Evolutionary conservation across 2,329 filamentous ascomycete species (phyloP), one percentile per base, ranked within the genome.

Genomic region (Trichoderma oligosporum): DNA sequence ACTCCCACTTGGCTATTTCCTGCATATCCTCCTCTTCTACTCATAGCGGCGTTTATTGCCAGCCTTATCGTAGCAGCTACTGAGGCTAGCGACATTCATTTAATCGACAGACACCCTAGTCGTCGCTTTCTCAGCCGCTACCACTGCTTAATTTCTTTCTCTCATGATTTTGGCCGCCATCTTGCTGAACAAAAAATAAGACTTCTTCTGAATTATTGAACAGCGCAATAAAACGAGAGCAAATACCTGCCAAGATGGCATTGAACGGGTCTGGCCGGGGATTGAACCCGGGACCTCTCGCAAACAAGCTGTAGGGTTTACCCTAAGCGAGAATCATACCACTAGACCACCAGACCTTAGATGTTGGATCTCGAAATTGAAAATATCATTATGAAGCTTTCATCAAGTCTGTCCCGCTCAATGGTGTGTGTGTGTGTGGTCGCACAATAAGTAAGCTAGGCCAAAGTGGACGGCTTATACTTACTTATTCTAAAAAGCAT

Each of bases 1-100:
- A 94, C 89, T 0, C 89, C 89, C 0, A 84, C 91, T 16, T 94
- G 89, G 89, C 91, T 93, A 55, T 94, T 94, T 63, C 90, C 89
- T 0, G 89, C 87, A 0, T 95, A 95, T 62, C 89, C 90, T 62
- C 89, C 90, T 0, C 78, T 94, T 20, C 80, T 95, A 3, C 82
- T 94, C 7, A 83, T 87, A 20, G 89, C 87, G 0, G 87, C 89
- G 0, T 84, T 91, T 63, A 89, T 87, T 14, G 80, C 81, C 16
- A 83, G 77, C 47, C 72, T 83, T 27, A 78, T 83, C 59, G 65
- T 70, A 42, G 72, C 76, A 7, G 73, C 75, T 7, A 62, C 71
- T 4, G 20, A 16, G 12, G 16, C 49, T 4, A 49, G 56, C 7
- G 33, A 20, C 29, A 24, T 41, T 20, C 16, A 46, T 20, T 42